phyloP scores from a whole-genome alignment of 2,329 filamentous ascomycete genomes.

The Aspergillus arachidicola region DNA sequence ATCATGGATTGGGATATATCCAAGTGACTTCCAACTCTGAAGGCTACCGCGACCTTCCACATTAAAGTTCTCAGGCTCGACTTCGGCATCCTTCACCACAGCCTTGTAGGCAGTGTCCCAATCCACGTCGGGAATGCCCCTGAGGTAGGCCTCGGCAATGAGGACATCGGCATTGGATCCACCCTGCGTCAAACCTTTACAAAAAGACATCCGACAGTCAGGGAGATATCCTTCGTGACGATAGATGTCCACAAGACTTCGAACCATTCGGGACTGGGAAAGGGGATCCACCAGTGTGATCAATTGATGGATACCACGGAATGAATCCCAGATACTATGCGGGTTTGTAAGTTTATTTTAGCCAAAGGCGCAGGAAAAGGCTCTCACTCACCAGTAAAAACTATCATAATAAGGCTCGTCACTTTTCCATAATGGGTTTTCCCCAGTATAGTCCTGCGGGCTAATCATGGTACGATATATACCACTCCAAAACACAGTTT shows the following conservation, averaged over 20 bases:
- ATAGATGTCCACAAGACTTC: slow-evolving; percentile 73
- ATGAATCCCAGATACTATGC: slow-evolving; percentile 68
- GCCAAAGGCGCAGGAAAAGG: too few relatives aligned
- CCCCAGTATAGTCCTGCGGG: slow-evolving; percentile 73
- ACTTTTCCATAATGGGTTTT: slow-evolving; percentile 69
- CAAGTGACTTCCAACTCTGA: slow-evolving; percentile 69
- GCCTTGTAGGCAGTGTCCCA: slow-evolving; percentile 72
- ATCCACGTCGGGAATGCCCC: slow-evolving; percentile 66
- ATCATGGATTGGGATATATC: slow-evolving; percentile 72
- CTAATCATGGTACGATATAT: slow-evolving; percentile 72
- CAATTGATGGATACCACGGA: slow-evolving; percentile 69
- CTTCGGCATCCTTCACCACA: slow-evolving; percentile 71
- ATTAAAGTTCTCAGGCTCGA: slow-evolving; percentile 70
- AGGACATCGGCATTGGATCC: slow-evolving; percentile 74
- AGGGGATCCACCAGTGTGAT: slow-evolving; percentile 68
- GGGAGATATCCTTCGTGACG: slow-evolving; percentile 70
- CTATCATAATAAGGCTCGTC: slow-evolving; percentile 73
- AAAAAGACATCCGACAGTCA: slow-evolving; percentile 76
- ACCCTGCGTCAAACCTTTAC: slow-evolving; percentile 73
- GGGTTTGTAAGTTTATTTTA: rapidly evolving
- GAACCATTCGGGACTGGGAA: slow-evolving; percentile 67
- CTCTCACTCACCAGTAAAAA: slow-evolving; percentile 64
- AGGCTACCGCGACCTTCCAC: slow-evolving; percentile 71
- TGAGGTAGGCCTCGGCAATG: slow-evolving; percentile 68
- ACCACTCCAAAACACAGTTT: slow-evolving; percentile 69